phyloP scores from a whole-genome alignment of 1,139 yeast genomes.

The Yamadazyma jaroonii region DNA sequence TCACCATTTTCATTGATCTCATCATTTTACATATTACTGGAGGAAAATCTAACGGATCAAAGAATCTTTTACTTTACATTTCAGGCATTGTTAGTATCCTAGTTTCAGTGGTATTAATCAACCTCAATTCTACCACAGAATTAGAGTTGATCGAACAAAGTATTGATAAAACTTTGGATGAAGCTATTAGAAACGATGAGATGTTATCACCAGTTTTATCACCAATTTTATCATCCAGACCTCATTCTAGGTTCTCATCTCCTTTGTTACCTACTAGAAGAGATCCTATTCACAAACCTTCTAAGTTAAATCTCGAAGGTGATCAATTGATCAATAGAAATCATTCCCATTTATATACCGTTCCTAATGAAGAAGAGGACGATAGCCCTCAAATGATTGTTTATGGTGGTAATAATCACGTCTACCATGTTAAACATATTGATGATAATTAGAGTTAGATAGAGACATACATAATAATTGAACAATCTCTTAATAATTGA shows the following conservation, averaged over 20 bases:
- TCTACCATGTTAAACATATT: conserved; percentile 31
- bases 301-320: conserved; percentile 14
- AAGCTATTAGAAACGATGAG: conserved; percentile 46
- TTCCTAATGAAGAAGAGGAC: conserved; percentile 6
- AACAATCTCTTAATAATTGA: too few relatives aligned
- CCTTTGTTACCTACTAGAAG: conserved; percentile 11
- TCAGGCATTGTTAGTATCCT: conserved; percentile 48
- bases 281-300: conserved; percentile 7
- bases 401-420: conserved; percentile 42
- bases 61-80: conserved; percentile 33
- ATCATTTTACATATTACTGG: conserved; percentile 25
- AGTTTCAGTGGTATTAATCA: conserved; percentile 46
- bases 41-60: conserved; percentile 13
- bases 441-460: background rate
- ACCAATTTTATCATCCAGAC: conserved; percentile 29
- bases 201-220: conserved; percentile 46
- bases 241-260: conserved; percentile 13
- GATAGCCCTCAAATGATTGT: conserved; percentile 18
- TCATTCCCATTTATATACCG: conserved; percentile 21
- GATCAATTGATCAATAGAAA: conserved; percentile 18
- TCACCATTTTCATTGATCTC: conserved; percentile 48
- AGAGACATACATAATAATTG: too few relatives aligned
- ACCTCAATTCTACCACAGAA: conserved; percentile 41
- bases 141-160: conserved; percentile 46
- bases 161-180: conserved; percentile 48